Base-by-base conservation (phyloP, 331 rosid genomes). In the Acacia concinna region DNA sequence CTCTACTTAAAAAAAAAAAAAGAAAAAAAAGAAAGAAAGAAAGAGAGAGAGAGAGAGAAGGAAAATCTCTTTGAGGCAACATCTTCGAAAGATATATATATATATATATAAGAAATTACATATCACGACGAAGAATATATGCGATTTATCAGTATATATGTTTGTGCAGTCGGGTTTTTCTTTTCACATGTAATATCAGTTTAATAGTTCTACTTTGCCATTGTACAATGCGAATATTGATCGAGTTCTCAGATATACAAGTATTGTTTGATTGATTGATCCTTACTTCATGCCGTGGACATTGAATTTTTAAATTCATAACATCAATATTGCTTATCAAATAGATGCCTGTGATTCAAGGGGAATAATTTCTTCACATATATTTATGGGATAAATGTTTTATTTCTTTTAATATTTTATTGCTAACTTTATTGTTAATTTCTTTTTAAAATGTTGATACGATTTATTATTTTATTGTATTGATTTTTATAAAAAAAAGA, bases 121-220 rank as follows among this genome's bases (percentile, higher is more conserved):
- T 79, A 79, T 71, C 14, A 51, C 31, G 56, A 35, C 56, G 15
- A 72, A 10, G 60, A 64, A 72, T 59, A 60, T 31, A 27, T 68
- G 6, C 12, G 35, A 15, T 64, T 3, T 34, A 20, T 34, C 21
- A 9, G 49, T 40, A 13, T 78, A 30, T 71, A 1, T 68, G 21
- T 30, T 64, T 35, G 78, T 63, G 71, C 71, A 20, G 35, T 28
- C 28, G 56, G 47, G 4, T 62, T 30, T 62, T 47, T 4, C 23
- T 47, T 20, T 63, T 30, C 17, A 31, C 41, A 25, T 17, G 69
- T 17, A 15, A 63, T 17, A 34, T 63, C 34, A 31, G 68, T 17
- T 31, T 38, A 8, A 38, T 38, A 32, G 69, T 64, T 64, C 25
- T 32, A 7, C 13, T 64, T 32, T 34, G n/a, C 13, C 21, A 32